Percentiles rank a stretch among this genome's conserved stretches.
Conservation (phyloP, 192 early-diverging fungal species). For the Gigaspora rosea region DNA sequence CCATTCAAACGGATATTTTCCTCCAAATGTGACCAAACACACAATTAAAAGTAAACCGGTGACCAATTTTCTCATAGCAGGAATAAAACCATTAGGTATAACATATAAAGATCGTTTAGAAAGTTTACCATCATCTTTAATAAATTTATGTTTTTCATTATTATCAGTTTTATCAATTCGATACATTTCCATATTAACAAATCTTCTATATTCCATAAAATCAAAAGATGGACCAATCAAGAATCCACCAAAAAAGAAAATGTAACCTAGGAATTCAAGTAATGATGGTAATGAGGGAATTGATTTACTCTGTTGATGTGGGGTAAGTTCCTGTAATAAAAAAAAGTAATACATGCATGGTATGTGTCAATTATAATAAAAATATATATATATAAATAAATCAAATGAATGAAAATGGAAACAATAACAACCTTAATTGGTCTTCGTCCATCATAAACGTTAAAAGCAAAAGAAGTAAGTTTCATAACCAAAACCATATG, state of each 20-base stretch:
- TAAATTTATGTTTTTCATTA: not conserved
- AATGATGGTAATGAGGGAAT: slow-evolving; percentile 65
- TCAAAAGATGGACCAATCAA: slow-evolving; percentile 86
- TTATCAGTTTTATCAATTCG: slow-evolving; percentile 14
- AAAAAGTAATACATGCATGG: not conserved
- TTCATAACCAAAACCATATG: slow-evolving; percentile 97
- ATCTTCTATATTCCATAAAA: slow-evolving; percentile 61
- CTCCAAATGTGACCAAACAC: not conserved
- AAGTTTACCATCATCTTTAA: not conserved
- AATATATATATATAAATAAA: too few species aligned
- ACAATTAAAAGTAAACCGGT: slow-evolving; percentile 17
- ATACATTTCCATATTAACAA: slow-evolving; percentile 44
- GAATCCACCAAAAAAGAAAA: slow-evolving; percentile 87
- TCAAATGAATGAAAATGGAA: not conserved
- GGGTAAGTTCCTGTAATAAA: slow-evolving; percentile 53
- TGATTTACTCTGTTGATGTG: slow-evolving; percentile 67
- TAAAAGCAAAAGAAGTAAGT: slow-evolving; percentile 84
- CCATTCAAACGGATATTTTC: slow-evolving; percentile 18
- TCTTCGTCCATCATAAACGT: slow-evolving; percentile 74
- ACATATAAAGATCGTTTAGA: not conserved
- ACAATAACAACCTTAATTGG: slow-evolving; percentile 36
- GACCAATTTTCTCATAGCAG: slow-evolving; percentile 14
- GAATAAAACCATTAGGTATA: slow-evolving; percentile 24
- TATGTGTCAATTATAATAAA: not conserved
- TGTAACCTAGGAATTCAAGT: slow-evolving; percentile 82